Evolutionary conservation across 2,329 filamentous ascomycete species (phyloP).

Genomic region (Colletotrichum godetiae): DNA sequence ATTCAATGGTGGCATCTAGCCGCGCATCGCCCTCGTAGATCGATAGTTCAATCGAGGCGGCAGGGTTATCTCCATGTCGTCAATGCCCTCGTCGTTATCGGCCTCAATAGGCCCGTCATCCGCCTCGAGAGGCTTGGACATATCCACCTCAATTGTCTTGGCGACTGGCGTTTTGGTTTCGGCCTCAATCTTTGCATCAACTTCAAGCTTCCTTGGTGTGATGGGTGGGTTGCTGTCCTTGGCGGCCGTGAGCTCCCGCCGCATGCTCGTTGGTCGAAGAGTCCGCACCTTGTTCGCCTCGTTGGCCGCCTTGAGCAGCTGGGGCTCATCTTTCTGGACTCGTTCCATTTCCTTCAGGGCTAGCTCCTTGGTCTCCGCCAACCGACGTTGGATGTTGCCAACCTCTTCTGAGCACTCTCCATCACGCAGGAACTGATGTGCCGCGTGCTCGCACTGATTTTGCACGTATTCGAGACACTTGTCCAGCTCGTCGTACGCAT

Average conservation of each 20-base stretch:
- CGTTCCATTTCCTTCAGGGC: constrained; percentile 70
- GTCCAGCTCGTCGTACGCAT: constrained; percentile 80
- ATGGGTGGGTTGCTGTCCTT: constrained; percentile 37
- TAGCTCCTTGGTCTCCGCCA: constrained; percentile 71
- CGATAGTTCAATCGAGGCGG: constrained; percentile 54
- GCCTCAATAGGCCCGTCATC: constrained; percentile 36
- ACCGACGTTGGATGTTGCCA: constrained; percentile 72
- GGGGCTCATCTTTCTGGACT: constrained; percentile 63
- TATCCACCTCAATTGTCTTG: constrained; percentile 23
- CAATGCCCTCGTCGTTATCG: constrained; percentile 54
- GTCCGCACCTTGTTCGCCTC: constrained; percentile 58
- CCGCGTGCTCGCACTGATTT: constrained; percentile 84
- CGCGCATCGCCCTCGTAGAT: constrained; percentile 53
- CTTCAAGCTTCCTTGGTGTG: constrained; percentile 43
- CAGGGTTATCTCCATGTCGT: constrained; percentile 46
- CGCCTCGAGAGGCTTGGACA: constrained; percentile 30
- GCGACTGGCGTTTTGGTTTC: constrained; percentile 31
- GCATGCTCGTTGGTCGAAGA: constrained; percentile 64
- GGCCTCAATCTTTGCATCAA: constrained; percentile 42
- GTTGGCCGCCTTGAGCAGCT: constrained; percentile 50
- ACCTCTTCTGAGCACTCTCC: constrained; percentile 87
- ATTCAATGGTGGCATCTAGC: neutral
- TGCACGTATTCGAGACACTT: constrained; percentile 84
- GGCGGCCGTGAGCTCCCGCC: constrained; percentile 53
- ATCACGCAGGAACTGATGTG: constrained; percentile 89